Evolutionary conservation across 306 rosid genomes (phyloP).

Genomic region (Argentina anserina): DNA sequence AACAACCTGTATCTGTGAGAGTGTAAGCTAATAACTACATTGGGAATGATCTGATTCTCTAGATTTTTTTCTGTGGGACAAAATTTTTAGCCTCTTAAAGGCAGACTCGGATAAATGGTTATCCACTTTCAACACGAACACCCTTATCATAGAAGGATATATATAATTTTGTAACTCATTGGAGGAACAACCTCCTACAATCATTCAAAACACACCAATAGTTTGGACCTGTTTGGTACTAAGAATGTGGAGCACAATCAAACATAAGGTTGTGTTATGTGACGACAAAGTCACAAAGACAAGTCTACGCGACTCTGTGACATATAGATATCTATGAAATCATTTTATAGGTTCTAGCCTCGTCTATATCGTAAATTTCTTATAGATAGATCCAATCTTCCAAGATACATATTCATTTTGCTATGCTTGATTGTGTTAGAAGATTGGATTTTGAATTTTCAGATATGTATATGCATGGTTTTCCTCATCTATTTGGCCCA

Average conservation of each 20-base stretch:
- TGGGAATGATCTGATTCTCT: neutral
- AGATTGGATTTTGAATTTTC: constrained; percentile 4
- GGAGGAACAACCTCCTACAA: constrained; percentile 46
- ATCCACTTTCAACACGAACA: constrained; percentile 14
- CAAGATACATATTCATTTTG: constrained; percentile 12
- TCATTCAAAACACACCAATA: constrained; percentile 24
- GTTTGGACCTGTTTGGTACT: constrained; percentile 23
- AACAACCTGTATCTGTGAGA: neutral
- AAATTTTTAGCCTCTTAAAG: constrained; percentile 5
- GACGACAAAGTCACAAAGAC: constrained; percentile 29
- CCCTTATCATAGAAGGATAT: constrained; percentile 24
- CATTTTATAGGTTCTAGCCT: constrained; percentile 24
- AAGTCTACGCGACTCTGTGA: constrained; percentile 6
- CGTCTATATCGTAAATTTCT: neutral
- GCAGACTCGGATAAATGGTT: constrained; percentile 12
- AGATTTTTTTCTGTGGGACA: neutral
- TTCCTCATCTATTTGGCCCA: neutral
- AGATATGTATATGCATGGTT: constrained; percentile 19
- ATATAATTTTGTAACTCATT: constrained; percentile 24
- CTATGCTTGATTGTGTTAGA: constrained; percentile 34
- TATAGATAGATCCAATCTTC: neutral
- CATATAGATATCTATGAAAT: constrained; percentile 14
- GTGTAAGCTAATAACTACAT: neutral
- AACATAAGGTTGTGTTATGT: constrained; percentile 20
- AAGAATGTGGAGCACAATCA: constrained; percentile 32